Evolutionary conservation across 345 rosid genomes (phyloP).

Genomic region (Salix brachista): DNA sequence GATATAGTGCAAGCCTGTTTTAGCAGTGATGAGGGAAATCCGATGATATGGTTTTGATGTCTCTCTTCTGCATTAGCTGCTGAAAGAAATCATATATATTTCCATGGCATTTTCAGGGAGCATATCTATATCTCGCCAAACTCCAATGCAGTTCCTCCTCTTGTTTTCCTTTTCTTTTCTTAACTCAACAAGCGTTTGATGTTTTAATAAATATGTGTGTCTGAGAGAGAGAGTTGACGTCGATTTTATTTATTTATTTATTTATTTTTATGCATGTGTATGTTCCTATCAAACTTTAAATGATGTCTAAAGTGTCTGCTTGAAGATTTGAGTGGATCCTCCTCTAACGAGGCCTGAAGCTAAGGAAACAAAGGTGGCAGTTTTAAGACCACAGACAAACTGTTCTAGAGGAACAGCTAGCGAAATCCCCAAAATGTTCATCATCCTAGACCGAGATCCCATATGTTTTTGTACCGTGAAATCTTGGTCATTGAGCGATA

Average conservation of each 20-base stretch:
- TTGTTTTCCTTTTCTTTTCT: not conserved
- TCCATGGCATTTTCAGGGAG: conserved; percentile 18
- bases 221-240: not conserved
- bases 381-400: not conserved
- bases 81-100: conserved; percentile 15
- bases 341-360: conserved; percentile 4
- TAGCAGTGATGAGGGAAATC: not conserved
- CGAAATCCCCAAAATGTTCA: not conserved
- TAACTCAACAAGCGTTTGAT: not conserved
- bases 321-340: conserved; percentile 2
- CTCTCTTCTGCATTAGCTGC: conserved; percentile 5
- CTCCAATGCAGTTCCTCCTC: not conserved
- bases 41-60: conserved; percentile 19
- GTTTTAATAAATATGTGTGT: not conserved
- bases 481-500: not conserved
- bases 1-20: not conserved
- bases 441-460: not conserved
- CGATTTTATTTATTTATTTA: no score
- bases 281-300: conserved; percentile 15
- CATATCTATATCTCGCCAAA: not conserved
- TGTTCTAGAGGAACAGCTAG: not conserved
- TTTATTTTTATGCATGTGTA: not conserved
- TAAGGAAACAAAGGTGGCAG: conserved; percentile 6
- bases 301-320: not conserved
- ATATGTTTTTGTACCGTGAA: not conserved